Base-by-base conservation (phyloP, 2,329 filamentous ascomycete species). In the Cordyceps farinosa region DNA sequence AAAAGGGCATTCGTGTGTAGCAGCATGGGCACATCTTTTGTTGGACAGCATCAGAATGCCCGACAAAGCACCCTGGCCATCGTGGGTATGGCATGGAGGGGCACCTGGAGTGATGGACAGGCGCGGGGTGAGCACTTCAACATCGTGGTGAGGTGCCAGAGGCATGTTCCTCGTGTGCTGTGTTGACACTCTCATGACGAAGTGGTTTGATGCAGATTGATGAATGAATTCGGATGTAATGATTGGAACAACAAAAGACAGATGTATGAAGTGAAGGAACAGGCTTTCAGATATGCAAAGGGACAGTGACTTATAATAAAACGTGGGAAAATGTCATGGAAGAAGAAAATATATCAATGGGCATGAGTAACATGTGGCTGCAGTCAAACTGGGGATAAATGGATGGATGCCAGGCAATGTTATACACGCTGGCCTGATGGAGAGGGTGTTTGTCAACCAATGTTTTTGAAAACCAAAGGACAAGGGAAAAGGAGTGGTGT, bases 21-120 rank as follows among this genome's bases (percentile, higher is more conserved):
- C 44, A 11, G 65, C 60, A 51, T 73, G 71, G 17, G 70, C 70
- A 57, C 71, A 73, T 51, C 61, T 68, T 58, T 71, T 72, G 67
- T 73, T 73, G 8, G 71, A 69, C 13, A 67, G 53, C 13, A 9
- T 50, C 17, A 42, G 11, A 30, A 53, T 61, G 36, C 38, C 53
- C 15, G 58, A 58, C 5, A 64, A 22, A 22, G 8, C 9, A 36
- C 7, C n/a, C 27, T 50, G 32, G 11, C 15, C 10, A 5, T 48
- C 32, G 15, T 15, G 11, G 11, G 22, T 9, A 17, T 55, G 34
- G 17, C 56, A 10, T 2, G 27, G 13, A 42, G 22, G 15, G 13
- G 3, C 22, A 10, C 51, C 38, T 1, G 38, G 22, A 5, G n/a
- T 50, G 17, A 7, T n/a, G 17, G 50, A 9, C 22, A 32, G n/a